Percentiles rank a stretch among this genome's conserved stretches.
Conservation (phyloP, 768 basidiomycete species). For the Gloeostereum incarnatum region DNA sequence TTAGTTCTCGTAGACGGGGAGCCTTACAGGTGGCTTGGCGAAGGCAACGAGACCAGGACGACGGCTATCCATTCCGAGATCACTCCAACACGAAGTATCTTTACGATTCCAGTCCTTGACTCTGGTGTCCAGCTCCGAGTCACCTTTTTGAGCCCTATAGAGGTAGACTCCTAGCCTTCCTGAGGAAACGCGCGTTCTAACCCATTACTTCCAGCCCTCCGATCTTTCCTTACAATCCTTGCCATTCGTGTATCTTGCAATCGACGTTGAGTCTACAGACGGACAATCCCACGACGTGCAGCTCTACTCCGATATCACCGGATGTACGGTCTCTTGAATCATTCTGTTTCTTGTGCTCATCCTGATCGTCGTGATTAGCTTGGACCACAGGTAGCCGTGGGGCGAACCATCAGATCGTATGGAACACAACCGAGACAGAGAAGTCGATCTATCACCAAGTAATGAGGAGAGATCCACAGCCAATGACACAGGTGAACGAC, state of each 20-base stretch:
- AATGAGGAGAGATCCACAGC: constrained; percentile 2
- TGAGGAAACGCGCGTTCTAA: background rate
- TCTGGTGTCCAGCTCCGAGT: constrained; percentile 2
- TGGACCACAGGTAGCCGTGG: constrained; percentile 3
- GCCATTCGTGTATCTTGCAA: constrained; percentile 19
- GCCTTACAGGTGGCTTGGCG: constrained; percentile 8
- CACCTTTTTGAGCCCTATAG: constrained; percentile 9
- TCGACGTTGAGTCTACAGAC: constrained; percentile 14
- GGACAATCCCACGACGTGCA: constrained; percentile 14
- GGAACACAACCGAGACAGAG: constrained; percentile 5
- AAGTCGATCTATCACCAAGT: constrained; percentile 6
- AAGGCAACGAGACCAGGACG: background rate
- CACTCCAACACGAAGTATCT: constrained; percentile 8
- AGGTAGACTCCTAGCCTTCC: constrained; percentile 3
- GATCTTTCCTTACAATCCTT: constrained; percentile 18
- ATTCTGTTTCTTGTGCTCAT: background rate
- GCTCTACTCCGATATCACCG: constrained; percentile 18
- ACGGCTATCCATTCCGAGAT: constrained; percentile 6
- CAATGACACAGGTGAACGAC: constrained; percentile 5
- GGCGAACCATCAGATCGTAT: background rate
- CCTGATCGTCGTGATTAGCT: background rate
- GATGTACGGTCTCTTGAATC: constrained; percentile 12
- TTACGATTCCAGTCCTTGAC: background rate
- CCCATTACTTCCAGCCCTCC: constrained; percentile 1
- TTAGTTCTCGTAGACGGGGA: constrained; percentile 9